These are phyloP conservation scores for Chlamydomonas reinhardtii DNA, from an alignment of 163 green algal genomes.

Conservation along the genomic window DNA sequence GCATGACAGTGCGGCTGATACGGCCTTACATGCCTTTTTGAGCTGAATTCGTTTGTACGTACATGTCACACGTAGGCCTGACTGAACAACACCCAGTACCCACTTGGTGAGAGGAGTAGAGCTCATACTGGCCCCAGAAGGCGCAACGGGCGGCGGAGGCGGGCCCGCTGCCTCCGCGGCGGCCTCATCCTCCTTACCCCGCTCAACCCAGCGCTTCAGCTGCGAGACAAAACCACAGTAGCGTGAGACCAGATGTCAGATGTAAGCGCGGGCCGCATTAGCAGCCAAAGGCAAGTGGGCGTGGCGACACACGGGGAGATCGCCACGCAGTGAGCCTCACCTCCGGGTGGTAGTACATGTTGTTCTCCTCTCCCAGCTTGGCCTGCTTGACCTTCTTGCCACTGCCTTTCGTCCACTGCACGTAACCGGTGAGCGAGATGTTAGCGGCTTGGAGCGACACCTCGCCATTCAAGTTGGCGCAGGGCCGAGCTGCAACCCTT, in stretches of 20 bases:
- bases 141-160: constrained; percentile 42
- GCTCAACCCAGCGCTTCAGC: constrained; percentile 59
- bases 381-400: constrained; percentile 28
- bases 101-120: not conserved
- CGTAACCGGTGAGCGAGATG: not conserved
- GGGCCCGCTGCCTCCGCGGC: constrained; percentile 27
- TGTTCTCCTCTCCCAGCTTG: constrained; percentile 41
- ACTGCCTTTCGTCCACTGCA: constrained; percentile 6
- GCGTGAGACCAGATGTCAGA: no score
- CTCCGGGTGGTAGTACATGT: constrained; percentile 43
- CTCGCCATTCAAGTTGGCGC: no score
- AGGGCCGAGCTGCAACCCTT: no score
- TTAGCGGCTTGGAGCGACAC: no score
- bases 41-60: no score
- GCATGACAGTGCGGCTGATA: no score
- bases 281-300: no score
- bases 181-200: constrained; percentile 57
- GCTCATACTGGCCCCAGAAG: no score
- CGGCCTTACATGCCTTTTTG: not conserved
- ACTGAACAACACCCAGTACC: not conserved
- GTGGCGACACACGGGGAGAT: no score
- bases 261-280: no score
- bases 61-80: not conserved
- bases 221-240: constrained; percentile 1
- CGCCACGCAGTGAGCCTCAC: not conserved